Base-by-base conservation (phyloP, 345 rosid species). In the Syzygium aqueum region DNA sequence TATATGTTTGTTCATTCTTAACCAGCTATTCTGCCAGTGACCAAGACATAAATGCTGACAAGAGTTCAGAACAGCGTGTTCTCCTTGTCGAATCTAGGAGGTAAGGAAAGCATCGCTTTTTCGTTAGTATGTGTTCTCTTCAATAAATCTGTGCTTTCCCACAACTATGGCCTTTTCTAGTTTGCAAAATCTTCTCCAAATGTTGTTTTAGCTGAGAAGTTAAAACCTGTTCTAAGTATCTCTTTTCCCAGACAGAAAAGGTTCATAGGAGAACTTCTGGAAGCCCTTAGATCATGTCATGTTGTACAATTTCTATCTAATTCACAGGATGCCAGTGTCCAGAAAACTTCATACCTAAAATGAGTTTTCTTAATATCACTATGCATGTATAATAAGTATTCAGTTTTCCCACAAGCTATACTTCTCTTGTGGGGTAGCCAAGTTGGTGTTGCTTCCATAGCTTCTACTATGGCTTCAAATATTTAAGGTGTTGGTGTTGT, bases 61-160 rank as follows among this genome's bases (percentile, higher is more conserved):
- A 87, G 89, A 90, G 54, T 89, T 86, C 73, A 23, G 97, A 96
- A 88, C 97, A 98, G 86, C 96, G 87, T 19, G 89, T 95, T 54
- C 92, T 95, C 92, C 97, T 93, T 86, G 94, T 95, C 86, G 95
- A 97, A 90, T 94, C 98, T 50, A 94, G 94, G 92, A 95, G 98
- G 99, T 94, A 17, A 80, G 89, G 87, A 88, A 57, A 77, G 84
- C 49, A 61, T 77, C 54, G 4, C 53, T 51, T 85, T 77, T 51
- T 52, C 28, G 19, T 50, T 84, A 23, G 40, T 49, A 30, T 84
- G 37, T 2, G 37, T 17, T 59, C 84, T 53, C 59, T 53, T 56
- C 21, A 56, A 73, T 5, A 33, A 57, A 30, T 28, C 51, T 46
- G 40, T 65, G 40, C 28, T 65, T 28, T n/a, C 22, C 85, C 13